Evolutionary conservation across 1,284 basidiomycete species (phyloP).

Genomic region (Melampsora larici-populina): DNA sequence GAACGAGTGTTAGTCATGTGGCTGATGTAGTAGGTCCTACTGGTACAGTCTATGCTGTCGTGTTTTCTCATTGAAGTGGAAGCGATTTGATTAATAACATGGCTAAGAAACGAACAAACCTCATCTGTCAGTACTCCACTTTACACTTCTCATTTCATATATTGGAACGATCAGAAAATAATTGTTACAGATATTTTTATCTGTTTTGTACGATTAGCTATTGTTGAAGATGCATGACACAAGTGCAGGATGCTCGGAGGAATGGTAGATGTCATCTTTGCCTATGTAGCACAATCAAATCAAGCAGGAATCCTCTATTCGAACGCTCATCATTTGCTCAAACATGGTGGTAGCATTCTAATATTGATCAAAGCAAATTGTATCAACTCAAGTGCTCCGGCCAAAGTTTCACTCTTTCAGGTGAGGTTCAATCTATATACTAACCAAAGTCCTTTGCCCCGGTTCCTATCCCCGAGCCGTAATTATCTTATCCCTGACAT

Average conservation of each 20-base stretch:
- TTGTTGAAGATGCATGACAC: constrained; percentile 93
- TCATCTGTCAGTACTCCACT: constrained; percentile 71
- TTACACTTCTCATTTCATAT: constrained; percentile 18
- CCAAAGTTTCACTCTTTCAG: no score
- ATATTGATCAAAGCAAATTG: constrained; percentile 99
- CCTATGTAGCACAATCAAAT: constrained; percentile 97
- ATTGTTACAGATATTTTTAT: constrained; percentile 2
- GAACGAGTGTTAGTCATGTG: constrained; percentile 96
- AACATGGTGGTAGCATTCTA: constrained; percentile 85
- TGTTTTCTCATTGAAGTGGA: constrained; percentile 93
- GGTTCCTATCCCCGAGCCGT: no score
- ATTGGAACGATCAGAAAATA: constrained; percentile 20
- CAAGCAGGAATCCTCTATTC: constrained; percentile 77
- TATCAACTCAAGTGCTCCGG: constrained; percentile 89
- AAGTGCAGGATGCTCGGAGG: constrained; percentile 93
- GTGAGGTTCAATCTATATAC: no score
- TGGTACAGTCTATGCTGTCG: constrained; percentile 94
- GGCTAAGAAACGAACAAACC: constrained; percentile 99
- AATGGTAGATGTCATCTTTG: constrained; percentile 92
- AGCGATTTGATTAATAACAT: constrained; percentile 98
- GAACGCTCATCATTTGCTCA: constrained; percentile 95
- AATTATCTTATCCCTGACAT: no score
- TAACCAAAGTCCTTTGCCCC: no score
- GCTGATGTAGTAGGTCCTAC: constrained; percentile 97
- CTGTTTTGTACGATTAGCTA: constrained; percentile 61